Evolutionary conservation across 257 asterid species (phyloP).

Genomic region (Apocynum venetum): DNA sequence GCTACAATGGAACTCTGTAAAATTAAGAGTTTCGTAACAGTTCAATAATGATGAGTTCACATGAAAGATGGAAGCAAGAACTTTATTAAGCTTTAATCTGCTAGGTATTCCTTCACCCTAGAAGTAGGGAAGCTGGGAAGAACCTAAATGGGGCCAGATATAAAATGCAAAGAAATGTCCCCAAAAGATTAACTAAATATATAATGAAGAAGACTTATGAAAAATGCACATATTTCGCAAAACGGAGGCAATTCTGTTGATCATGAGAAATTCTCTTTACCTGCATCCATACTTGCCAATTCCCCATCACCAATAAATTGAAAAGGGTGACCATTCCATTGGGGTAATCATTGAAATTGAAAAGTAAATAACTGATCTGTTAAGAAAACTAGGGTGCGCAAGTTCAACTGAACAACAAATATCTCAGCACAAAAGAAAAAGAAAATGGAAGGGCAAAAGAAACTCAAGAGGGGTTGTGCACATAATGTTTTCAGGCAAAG

Average conservation of each 20-base stretch:
- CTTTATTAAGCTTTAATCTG: not conserved
- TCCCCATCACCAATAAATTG: conserved; percentile 94
- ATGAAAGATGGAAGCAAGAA: not conserved
- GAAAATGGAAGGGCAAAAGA: not conserved
- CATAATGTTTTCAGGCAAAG: not conserved
- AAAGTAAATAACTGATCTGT: conserved; percentile 74
- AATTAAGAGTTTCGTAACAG: not conserved
- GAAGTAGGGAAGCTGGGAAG: not conserved
- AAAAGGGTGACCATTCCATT: conserved; percentile 97
- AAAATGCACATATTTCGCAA: not conserved
- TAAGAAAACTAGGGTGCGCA: conserved; percentile 20
- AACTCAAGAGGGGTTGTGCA: not conserved
- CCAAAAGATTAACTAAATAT: not conserved
- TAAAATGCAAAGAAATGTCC: not conserved
- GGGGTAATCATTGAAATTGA: conserved; percentile 97
- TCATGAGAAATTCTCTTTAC: conserved; percentile 33
- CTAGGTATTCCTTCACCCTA: not conserved
- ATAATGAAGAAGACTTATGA: not conserved
- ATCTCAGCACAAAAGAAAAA: not conserved
- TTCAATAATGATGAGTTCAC: not conserved
- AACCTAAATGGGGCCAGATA: not conserved
- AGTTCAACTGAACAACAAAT: not conserved
- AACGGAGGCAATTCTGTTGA: not conserved
- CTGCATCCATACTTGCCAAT: conserved; percentile 98
- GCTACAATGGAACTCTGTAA: not conserved